phyloP scores from a whole-genome alignment of 2,329 filamentous ascomycete genomes.

The Fusarium concolor region DNA sequence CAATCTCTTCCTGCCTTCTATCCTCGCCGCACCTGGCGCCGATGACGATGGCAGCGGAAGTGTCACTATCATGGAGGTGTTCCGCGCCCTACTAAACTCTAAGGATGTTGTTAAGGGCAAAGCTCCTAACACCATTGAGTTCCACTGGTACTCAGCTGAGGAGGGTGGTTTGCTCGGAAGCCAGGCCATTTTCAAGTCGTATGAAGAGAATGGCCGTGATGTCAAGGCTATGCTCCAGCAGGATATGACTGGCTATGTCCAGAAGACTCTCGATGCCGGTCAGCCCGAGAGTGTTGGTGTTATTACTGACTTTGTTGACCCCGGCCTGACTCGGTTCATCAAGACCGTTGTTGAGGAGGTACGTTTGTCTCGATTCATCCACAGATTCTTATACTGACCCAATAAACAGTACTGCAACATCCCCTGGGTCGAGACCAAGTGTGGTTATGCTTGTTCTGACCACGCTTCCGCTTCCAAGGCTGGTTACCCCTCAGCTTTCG shows the following conservation, averaged over 20 bases:
- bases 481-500: conserved; percentile 79
- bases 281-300: conserved; percentile 88
- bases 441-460: conserved; percentile 85
- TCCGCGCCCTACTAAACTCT: conserved; percentile 83
- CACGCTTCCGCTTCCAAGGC: conserved; percentile 80
- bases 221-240: conserved; percentile 98
- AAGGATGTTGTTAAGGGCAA: conserved; percentile 76
- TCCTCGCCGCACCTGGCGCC: conserved; percentile 89
- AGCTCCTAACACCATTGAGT: conserved; percentile 88
- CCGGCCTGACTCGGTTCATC: conserved; percentile 86
- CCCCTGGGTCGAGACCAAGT: conserved; percentile 87
- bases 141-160: conserved; percentile 95
- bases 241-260: conserved; percentile 94
- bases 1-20: conserved; percentile 87
- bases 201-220: conserved; percentile 77
- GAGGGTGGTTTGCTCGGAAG: conserved; percentile 89
- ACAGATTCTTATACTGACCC: background rate
- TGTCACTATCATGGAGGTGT: conserved; percentile 92
- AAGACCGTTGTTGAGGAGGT: conserved; percentile 81
- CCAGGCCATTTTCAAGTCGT: conserved; percentile 87
- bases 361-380: conserved; percentile 1
- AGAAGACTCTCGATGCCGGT: conserved; percentile 84
- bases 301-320: conserved; percentile 91
- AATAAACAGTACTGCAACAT: conserved; percentile 82
- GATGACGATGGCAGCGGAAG: conserved; percentile 95